Conservation (phyloP, 441 rosid species). For the Breynia disticha region DNA sequence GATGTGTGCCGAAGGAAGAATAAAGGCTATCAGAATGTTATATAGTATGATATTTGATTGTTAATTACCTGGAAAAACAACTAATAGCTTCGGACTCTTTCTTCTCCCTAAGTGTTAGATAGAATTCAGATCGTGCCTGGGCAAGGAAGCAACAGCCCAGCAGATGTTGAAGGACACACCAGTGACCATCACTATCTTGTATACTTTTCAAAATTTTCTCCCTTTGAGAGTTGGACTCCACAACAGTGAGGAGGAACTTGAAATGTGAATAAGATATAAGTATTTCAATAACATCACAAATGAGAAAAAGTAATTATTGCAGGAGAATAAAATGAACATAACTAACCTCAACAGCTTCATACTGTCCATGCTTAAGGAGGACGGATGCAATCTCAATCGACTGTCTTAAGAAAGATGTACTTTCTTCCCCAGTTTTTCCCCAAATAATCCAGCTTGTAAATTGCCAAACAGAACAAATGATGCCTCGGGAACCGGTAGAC, state of each 20-base stretch:
- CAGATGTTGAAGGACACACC: conserved; percentile 92
- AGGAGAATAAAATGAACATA: conserved; percentile 10
- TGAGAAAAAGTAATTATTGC: conserved; percentile 7
- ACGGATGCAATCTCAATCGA: conserved; percentile 63
- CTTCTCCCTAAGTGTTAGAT: conserved; percentile 52
- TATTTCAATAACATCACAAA: conserved; percentile 15
- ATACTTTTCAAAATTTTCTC: conserved; percentile 66
- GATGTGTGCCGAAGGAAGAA: not conserved
- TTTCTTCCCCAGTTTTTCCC: conserved; percentile 59
- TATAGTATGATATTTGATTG: not conserved
- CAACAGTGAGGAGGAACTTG: conserved; percentile 57
- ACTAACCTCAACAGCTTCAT: conserved; percentile 82
- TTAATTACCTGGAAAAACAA: conserved; percentile 73
- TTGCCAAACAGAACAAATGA: conserved; percentile 44
- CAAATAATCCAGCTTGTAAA: conserved; percentile 82
- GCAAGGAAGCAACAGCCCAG: conserved; percentile 88
- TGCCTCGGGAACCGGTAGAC: conserved; percentile 54
- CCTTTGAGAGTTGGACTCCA: conserved; percentile 63
- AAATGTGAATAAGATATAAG: conserved; percentile 8
- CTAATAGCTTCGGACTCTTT: conserved; percentile 79
- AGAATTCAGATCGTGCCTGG: conserved; percentile 57
- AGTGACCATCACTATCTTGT: conserved; percentile 66
- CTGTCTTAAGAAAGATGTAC: conserved; percentile 61
- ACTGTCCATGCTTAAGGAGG: conserved; percentile 78
- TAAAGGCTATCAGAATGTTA: not conserved